Conservation (phyloP, 345 rosid genomes). For the Brassica juncea region DNA sequence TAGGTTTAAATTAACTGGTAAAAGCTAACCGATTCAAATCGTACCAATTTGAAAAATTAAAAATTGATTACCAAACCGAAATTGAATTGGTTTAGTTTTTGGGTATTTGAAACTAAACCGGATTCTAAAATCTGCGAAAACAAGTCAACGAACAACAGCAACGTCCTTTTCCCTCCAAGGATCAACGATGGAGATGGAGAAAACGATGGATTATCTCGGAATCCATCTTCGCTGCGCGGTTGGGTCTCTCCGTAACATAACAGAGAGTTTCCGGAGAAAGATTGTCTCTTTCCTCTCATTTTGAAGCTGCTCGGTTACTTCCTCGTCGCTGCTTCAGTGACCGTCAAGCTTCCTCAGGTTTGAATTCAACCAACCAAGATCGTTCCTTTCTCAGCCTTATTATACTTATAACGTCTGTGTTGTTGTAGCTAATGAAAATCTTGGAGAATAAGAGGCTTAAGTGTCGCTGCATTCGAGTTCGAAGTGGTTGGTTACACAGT, state of each 20-base stretch:
- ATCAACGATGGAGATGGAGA: neutral
- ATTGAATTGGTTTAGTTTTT: conserved; percentile 4
- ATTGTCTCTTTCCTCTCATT: conserved; percentile 80
- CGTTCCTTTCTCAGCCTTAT: too few relatives aligned
- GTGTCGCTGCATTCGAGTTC: conserved; percentile 72
- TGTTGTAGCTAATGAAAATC: conserved; percentile 68
- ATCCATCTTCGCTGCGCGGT: conserved; percentile 65
- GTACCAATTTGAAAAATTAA: neutral
- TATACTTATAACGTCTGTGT: neutral
- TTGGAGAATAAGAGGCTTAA: conserved; percentile 76
- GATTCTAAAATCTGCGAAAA: neutral
- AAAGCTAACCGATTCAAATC: conserved; percentile 29
- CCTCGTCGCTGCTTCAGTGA: conserved; percentile 87
- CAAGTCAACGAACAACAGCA: neutral
- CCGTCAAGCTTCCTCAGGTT: conserved; percentile 95
- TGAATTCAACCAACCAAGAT: neutral
- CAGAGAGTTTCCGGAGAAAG: conserved; percentile 63
- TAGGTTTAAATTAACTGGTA: neutral
- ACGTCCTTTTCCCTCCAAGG: neutral
- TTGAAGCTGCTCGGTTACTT: conserved; percentile 85
- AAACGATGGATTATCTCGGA: conserved; percentile 59
- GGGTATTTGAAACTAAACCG: neutral
- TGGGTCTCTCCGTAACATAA: conserved; percentile 49
- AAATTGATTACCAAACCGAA: neutral
- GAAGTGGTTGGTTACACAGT: conserved; percentile 78